These are phyloP conservation scores for Torrubiella hemipterigena DNA, from an alignment of 2,329 filamentous ascomycete genomes.

Conservation along the genomic window DNA sequence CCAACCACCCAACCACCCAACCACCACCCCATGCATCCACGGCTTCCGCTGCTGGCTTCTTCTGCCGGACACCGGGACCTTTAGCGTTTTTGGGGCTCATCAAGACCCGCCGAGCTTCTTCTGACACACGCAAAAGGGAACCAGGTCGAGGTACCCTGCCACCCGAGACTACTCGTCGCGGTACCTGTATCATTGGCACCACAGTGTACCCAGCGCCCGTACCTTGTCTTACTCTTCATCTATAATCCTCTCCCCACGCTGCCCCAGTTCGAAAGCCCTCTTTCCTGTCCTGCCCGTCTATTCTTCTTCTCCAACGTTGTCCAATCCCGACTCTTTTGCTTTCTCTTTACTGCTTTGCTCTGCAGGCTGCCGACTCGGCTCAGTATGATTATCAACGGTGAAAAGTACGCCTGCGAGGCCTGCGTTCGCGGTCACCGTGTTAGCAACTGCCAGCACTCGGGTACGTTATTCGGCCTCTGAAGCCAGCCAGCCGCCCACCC, in stretches of 20 bases:
- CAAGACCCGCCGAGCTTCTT: no score
- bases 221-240: conserved; percentile 2
- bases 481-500: conserved; percentile 3
- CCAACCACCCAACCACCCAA: conserved; percentile 5
- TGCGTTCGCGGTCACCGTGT: conserved; percentile 97
- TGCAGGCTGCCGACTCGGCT: conserved; percentile 6
- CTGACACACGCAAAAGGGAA: no score
- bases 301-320: conserved; percentile 3
- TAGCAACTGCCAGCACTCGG: conserved; percentile 93
- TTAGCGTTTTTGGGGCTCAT: no score
- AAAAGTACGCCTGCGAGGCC: conserved; percentile 96
- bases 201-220: no score
- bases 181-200: no score
- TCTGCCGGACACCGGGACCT: no score
- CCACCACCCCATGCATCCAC: not conserved
- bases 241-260: not conserved
- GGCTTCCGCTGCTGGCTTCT: no score
- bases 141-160: no score
- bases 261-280: no score
- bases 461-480: conserved; percentile 46
- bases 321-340: conserved; percentile 4
- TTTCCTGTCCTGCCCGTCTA: not conserved
- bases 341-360: conserved; percentile 4
- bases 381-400: conserved; percentile 77
- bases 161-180: no score